These are phyloP conservation scores for Suillus cothurnatus DNA, from an alignment of 768 basidiomycete genomes.

Conservation along the genomic window DNA sequence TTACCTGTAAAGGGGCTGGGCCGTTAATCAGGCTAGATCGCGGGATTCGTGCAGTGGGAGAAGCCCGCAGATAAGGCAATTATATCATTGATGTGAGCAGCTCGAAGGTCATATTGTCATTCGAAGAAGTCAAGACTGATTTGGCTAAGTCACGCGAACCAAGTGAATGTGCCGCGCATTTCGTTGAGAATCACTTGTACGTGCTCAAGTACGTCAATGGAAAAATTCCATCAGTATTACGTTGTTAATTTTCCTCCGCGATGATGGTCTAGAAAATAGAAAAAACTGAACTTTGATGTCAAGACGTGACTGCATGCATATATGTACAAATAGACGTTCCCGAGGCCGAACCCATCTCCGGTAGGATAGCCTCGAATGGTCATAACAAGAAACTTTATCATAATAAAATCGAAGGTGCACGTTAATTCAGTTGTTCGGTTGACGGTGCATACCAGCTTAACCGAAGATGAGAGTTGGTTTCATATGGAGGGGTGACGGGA, in stretches of 20 bases:
- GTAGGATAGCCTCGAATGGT: constrained; percentile 3
- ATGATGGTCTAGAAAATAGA: constrained; percentile 18
- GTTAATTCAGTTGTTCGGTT: constrained; percentile 22
- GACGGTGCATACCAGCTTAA: constrained; percentile 45
- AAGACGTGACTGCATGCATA: constrained; percentile 24
- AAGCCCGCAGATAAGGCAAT: constrained; percentile 40
- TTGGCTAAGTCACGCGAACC: constrained; percentile 34
- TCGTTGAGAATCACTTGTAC: constrained; percentile 28
- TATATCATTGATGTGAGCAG: constrained; percentile 14
- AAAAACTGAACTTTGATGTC: constrained; percentile 18
- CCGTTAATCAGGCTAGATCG: constrained; percentile 56
- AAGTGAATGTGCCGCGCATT: constrained; percentile 15
- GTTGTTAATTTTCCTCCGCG: constrained; percentile 27
- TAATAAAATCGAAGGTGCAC: constrained; percentile 7
- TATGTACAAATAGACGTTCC: constrained; percentile 35
- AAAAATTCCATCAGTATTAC: constrained; percentile 36
- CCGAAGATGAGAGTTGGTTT: constrained; percentile 11
- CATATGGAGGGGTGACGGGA: constrained; percentile 13
- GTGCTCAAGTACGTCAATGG: constrained; percentile 35
- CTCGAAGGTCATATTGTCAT: constrained; percentile 18
- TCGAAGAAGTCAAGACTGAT: constrained; percentile 23
- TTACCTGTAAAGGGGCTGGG: constrained; percentile 42
- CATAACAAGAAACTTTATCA: constrained; percentile 6
- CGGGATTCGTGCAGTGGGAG: constrained; percentile 55
- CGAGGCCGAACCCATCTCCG: constrained; percentile 10